phyloP scores from a whole-genome alignment of 495 filamentous ascomycete species.

The Oidiodendron maius region DNA sequence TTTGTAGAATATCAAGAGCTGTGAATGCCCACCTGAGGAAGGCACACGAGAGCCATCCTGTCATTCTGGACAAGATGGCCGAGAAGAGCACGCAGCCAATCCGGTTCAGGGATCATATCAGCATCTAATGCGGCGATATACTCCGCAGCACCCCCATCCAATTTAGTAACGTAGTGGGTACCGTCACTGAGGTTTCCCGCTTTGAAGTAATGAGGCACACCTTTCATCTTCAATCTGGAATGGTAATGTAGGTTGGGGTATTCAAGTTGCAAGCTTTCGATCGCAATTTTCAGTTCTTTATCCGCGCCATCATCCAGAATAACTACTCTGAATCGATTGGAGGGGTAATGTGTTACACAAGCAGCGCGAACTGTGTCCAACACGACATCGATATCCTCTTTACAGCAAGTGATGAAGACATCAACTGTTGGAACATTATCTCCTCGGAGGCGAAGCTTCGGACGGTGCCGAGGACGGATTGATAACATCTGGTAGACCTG shows the following conservation, averaged over 20 bases:
- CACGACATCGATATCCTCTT: conserved; percentile 47
- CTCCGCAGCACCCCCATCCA: conserved; percentile 36
- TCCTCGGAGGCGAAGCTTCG: conserved; percentile 36
- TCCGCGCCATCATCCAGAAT: conserved; percentile 45
- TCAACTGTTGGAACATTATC: conserved; percentile 42
- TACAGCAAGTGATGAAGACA: conserved; percentile 44
- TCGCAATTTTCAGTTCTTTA: conserved; percentile 26
- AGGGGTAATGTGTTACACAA: conserved; percentile 42
- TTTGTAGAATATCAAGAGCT: background rate
- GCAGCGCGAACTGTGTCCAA: conserved; percentile 46
- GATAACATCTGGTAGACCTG: conserved; percentile 20
- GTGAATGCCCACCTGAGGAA: conserved; percentile 32
- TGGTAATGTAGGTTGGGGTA: conserved; percentile 42
- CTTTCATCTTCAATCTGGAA: conserved; percentile 34
- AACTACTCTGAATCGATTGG: conserved; percentile 40
- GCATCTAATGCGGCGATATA: conserved; percentile 48
- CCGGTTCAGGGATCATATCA: conserved; percentile 50
- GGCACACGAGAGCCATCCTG: conserved; percentile 42
- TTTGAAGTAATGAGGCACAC: conserved; percentile 47
- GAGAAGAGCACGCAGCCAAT: conserved; percentile 45
- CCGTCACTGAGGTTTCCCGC: conserved; percentile 49
- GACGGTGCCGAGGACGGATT: conserved; percentile 22
- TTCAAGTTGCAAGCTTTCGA: conserved; percentile 19
- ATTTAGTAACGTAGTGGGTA: conserved; percentile 27
- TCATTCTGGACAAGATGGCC: conserved; percentile 42